These are phyloP conservation scores for Herpetomonas samuelpessoai DNA, from an alignment of 208 protist genomes.

Conservation along the genomic window DNA sequence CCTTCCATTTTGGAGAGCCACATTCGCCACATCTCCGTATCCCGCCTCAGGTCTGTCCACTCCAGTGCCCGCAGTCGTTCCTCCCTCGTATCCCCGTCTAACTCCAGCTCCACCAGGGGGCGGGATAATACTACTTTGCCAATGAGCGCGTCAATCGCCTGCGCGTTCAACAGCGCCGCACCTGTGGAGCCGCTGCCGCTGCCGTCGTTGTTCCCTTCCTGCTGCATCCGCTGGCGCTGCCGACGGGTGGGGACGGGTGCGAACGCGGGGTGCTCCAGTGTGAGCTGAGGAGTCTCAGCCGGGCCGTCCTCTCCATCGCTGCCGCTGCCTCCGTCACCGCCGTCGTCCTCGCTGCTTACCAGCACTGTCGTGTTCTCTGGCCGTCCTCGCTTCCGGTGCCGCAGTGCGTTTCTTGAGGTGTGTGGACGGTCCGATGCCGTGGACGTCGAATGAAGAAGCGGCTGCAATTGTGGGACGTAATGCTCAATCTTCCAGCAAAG, in stretches of 20 bases:
- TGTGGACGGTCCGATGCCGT: neutral
- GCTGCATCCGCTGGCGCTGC: neutral
- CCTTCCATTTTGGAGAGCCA: slow-evolving; percentile 43
- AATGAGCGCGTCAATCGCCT: slow-evolving; percentile 54
- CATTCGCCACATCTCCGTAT: slow-evolving; percentile 60
- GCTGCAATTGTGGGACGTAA: slow-evolving; percentile 41
- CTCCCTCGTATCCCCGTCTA: slow-evolving; percentile 43
- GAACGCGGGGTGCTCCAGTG: neutral
- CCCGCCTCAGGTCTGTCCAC: slow-evolving; percentile 59
- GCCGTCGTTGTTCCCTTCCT: neutral
- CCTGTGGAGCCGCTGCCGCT: slow-evolving; percentile 7
- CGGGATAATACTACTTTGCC: slow-evolving; percentile 33
- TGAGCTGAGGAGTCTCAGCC: neutral
- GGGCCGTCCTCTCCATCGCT: neutral
- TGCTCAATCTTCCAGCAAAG: slow-evolving; percentile 75
- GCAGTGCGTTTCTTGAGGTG: neutral
- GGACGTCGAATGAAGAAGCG: neutral
- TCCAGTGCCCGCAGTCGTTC: slow-evolving; percentile 37
- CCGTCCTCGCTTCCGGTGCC: neutral
- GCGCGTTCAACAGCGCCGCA: slow-evolving; percentile 27
- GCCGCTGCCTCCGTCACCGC: no score
- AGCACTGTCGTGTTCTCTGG: neutral
- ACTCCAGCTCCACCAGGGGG: slow-evolving; percentile 45
- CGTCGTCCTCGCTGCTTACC: no score
- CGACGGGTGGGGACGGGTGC: neutral